Evolutionary conservation across 2,329 filamentous ascomycete species (phyloP).

Genomic region (Aspergillus sclerotialis): DNA sequence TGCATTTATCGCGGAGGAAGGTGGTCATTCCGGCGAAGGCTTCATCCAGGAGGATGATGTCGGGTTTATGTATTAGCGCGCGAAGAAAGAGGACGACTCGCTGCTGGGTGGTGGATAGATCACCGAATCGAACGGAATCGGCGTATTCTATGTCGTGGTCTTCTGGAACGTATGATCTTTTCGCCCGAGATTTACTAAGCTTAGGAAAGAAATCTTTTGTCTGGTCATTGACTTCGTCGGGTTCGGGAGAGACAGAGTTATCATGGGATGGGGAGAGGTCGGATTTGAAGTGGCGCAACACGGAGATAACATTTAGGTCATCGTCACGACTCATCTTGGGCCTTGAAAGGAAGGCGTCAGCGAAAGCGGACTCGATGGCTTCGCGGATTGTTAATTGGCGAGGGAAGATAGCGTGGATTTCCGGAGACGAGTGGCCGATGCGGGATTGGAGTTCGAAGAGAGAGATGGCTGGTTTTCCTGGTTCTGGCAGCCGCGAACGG

Average conservation of each 20-base stretch:
- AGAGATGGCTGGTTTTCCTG: constrained; percentile 66
- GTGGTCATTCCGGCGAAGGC: constrained; percentile 83
- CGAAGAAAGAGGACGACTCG: constrained; percentile 78
- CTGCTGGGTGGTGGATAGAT: constrained; percentile 50
- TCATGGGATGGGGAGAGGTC: constrained; percentile 60
- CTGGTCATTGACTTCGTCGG: constrained; percentile 8
- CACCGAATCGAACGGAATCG: constrained; percentile 68
- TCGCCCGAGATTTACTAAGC: constrained; percentile 4
- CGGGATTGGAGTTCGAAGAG: constrained; percentile 88
- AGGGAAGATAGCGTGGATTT: constrained; percentile 90
- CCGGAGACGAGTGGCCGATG: constrained; percentile 88
- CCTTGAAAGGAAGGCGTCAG: constrained; percentile 72
- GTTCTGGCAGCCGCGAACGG: constrained; percentile 67
- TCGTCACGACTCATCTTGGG: constrained; percentile 57
- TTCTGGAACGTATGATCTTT: constrained; percentile 4
- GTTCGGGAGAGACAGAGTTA: constrained; percentile 4
- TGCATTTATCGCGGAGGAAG: constrained; percentile 74
- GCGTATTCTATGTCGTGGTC: constrained; percentile 54
- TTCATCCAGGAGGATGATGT: constrained; percentile 80
- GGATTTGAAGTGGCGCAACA: constrained; percentile 67
- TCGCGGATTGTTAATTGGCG: constrained; percentile 64
- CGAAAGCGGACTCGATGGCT: constrained; percentile 79
- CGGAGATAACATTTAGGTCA: constrained; percentile 57
- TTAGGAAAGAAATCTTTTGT: constrained; percentile 12
- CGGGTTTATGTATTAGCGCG: constrained; percentile 70